A percentile compares a stretch with the other conserved stretches of the same genome.
phyloP scores from a whole-genome alignment of 2,329 filamentous ascomycete species.

The Cladophialophora yegresii region DNA sequence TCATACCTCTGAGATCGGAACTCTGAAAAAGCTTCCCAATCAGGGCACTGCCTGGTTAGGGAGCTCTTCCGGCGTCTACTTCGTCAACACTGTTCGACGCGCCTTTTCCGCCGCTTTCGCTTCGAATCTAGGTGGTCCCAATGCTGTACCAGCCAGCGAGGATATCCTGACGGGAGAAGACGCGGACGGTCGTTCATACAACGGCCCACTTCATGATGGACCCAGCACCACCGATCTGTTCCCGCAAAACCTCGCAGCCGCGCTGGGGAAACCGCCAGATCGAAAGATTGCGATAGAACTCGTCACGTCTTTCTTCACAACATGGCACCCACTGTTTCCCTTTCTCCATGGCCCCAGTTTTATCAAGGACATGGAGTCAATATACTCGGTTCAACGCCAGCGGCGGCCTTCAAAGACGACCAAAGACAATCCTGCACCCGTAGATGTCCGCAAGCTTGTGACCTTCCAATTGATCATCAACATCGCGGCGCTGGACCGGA shows the following conservation, averaged over 20 bases:
- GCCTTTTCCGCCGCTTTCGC: conserved; percentile 50
- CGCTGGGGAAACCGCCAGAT: conserved; percentile 36
- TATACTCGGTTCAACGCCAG: conserved; percentile 41
- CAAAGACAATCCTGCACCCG: conserved; percentile 19
- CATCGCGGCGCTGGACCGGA: conserved; percentile 45
- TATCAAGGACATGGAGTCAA: conserved; percentile 48
- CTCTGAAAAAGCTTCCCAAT: conserved; percentile 46
- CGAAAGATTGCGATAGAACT: conserved; percentile 45
- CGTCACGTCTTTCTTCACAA: conserved; percentile 54
- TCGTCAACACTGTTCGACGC: conserved; percentile 56
- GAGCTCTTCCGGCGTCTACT: conserved; percentile 56
- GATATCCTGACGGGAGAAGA: conserved; percentile 38
- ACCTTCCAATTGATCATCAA: conserved; percentile 57
- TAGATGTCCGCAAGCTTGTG: conserved; percentile 41
- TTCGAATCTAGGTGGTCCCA: conserved; percentile 28
- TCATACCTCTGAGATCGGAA: conserved; percentile 47
- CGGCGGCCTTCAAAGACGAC: conserved; percentile 40
- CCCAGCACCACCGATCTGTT: conserved; percentile 35
- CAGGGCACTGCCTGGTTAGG: conserved; percentile 56
- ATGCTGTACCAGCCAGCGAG: conserved; percentile 36
- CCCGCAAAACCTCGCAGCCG: conserved; percentile 39
- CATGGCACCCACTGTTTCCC: conserved; percentile 57
- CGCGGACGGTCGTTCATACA: conserved; percentile 35
- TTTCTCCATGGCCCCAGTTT: conserved; percentile 56
- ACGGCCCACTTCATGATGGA: conserved; percentile 33